Conservation (phyloP, 164 flowering plant genomes). For the Tinospora cordifolia region DNA sequence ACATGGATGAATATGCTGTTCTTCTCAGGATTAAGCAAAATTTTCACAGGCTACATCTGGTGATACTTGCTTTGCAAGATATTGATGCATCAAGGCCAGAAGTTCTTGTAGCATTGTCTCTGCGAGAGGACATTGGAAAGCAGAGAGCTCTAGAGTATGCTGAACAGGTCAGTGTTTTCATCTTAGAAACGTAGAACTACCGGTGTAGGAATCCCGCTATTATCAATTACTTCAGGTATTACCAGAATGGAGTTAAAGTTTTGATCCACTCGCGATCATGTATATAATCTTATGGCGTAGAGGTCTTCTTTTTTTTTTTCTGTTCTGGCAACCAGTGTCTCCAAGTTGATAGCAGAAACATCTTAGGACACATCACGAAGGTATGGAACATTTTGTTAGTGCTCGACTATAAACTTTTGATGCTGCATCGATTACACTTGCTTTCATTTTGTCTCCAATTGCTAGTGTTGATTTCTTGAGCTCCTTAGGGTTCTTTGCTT, state of each 20-base stretch:
- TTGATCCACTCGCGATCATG: not conserved
- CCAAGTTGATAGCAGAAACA: constrained; percentile 77
- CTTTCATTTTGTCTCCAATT: constrained; percentile 6
- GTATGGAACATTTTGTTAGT: constrained; percentile 28
- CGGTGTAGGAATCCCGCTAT: not conserved
- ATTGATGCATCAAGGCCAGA: constrained; percentile 82
- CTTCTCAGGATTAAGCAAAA: constrained; percentile 81
- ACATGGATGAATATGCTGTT: constrained; percentile 99
- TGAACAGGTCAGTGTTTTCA: constrained; percentile 56
- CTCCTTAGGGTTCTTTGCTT: constrained; percentile 65
- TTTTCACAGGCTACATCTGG: constrained; percentile 59
- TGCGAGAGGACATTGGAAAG: constrained; percentile 87
- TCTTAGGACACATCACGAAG: constrained; percentile 85
- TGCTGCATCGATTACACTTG: not conserved
- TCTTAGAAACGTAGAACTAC: not conserved
- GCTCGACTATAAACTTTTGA: not conserved
- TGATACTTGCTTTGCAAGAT: constrained; percentile 74
- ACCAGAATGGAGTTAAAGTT: not conserved
- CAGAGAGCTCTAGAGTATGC: constrained; percentile 71
- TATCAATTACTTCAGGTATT: not conserved
- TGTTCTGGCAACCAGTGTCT: constrained; percentile 73
- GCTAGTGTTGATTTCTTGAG: constrained; percentile 6
- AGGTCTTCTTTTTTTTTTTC: constrained; percentile 18
- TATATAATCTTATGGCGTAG: constrained; percentile 2
- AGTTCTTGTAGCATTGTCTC: constrained; percentile 81